phyloP scores from a whole-genome alignment of 345 rosid genomes.

The Cardamine resedifolia region DNA sequence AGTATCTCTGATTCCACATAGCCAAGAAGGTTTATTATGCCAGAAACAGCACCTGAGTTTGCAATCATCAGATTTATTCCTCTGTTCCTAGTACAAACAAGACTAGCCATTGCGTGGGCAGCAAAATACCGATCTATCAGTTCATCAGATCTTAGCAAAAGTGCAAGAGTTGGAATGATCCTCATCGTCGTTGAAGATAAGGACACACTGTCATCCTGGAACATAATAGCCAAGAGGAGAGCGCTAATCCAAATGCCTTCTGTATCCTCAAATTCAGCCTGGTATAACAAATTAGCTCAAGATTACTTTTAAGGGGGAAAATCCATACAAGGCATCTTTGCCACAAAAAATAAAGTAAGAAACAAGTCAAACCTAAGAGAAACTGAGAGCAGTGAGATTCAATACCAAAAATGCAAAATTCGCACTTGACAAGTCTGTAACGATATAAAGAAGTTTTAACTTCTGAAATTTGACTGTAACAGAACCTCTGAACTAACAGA shows the following conservation, averaged over 20 bases:
- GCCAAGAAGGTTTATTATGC: conserved; percentile 73
- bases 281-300: conserved; percentile 27
- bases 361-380: conserved; percentile 21
- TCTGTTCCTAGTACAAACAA: conserved; percentile 60
- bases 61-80: conserved; percentile 70
- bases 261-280: conserved; percentile 67
- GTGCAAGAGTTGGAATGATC: conserved; percentile 68
- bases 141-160: conserved; percentile 75
- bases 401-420: conserved; percentile 17
- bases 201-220: conserved; percentile 64
- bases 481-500: conserved; percentile 12
- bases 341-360: conserved; percentile 15
- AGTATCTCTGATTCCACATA: conserved; percentile 46
- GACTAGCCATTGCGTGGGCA: conserved; percentile 89
- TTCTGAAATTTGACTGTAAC: conserved; percentile 12
- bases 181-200: conserved; percentile 61
- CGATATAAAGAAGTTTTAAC: conserved; percentile 4
- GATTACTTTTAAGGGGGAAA: neutral
- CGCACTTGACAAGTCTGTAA: conserved; percentile 25
- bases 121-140: conserved; percentile 71
- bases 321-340: conserved; percentile 14
- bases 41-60: conserved; percentile 82
- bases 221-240: conserved; percentile 71
- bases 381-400: conserved; percentile 2
- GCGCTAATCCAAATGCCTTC: conserved; percentile 81